Conservation (phyloP, 2,329 filamentous ascomycete genomes). For the Beauveria scarabaeidicola region DNA sequence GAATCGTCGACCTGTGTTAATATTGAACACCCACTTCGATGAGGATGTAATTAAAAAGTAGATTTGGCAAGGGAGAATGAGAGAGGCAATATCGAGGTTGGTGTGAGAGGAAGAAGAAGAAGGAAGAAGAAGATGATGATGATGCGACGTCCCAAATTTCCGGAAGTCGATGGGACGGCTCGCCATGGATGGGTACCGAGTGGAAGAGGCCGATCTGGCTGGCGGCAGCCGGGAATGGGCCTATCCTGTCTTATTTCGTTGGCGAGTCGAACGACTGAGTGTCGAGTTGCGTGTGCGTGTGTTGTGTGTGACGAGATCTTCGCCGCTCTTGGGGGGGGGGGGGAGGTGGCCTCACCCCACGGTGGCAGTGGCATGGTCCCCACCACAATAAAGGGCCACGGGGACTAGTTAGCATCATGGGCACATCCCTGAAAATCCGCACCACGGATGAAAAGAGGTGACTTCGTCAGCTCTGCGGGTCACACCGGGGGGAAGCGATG, state of each 20-base stretch:
- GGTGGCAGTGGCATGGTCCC: too few species aligned
- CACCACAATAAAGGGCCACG: conserved; percentile 2
- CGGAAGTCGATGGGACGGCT: not conserved
- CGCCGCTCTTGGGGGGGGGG: not conserved
- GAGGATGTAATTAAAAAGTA: not conserved
- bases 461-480: not conserved
- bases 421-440: not conserved
- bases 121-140: not conserved
- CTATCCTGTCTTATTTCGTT: not conserved
- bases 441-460: not conserved
- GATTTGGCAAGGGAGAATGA: not conserved
- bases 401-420: not conserved
- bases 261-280: not conserved
- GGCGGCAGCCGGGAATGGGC: not conserved
- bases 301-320: conserved; percentile 7
- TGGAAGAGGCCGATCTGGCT: not conserved
- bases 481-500: not conserved
- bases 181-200: not conserved
- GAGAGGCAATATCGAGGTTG: not conserved
- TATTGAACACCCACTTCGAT: not conserved
- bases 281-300: not conserved
- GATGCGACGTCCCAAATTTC: not conserved
- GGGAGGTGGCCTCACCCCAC: not conserved
- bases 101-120: not conserved
- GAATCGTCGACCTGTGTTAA: not conserved